Base-by-base conservation (phyloP, 768 basidiomycete genomes). In the Suillus alpinus region DNA sequence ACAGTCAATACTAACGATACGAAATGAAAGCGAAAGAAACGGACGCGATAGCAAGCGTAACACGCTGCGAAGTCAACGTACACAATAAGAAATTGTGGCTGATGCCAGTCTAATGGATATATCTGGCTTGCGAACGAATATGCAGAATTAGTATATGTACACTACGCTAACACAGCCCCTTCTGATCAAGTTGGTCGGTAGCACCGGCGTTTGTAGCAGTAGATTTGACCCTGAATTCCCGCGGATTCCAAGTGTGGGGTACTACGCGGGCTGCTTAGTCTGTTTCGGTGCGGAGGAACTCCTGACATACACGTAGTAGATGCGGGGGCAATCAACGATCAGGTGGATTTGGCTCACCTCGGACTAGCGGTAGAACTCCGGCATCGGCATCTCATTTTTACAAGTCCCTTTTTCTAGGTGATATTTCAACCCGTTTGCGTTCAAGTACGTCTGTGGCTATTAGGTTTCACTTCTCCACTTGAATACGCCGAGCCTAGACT, bases 351-450 rank as follows among this genome's bases (percentile, higher is more conserved):
- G 9, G 16, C 36, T 55, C 6, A 53, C 50, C 50, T 51, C 12
- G 32, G 51, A 16, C 52, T 37, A 53, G 36, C 31, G 47, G 56
- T 37, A 47, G 20, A 56, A 58, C 18, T 44, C 49, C 43, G 64
- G 64, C 23, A 55, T 10, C 16, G 37, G 26, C 6, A 39, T 39
- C 43, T 78, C 79, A 41, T 80, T 74, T 60, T 76, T 80, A 69
- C 88, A 88, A 2, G 83, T 86, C 12, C 87, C 87, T 66, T 85
- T 87, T 65, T 86, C 83, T 56, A 85, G 71, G 65, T 88, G 87
- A 65, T 89, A 87, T 68, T 86, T 86, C 50, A 88, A 75, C 10
- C 88, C 87, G 63, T 87, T 88, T 8, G 85, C 80, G 69, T 86
- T 87, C 44, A 86, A 78, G 66, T 89, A 89, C 32, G 81, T 72